Base-by-base conservation (phyloP, 805 yeast genomes). In the Clavispora fructus region DNA sequence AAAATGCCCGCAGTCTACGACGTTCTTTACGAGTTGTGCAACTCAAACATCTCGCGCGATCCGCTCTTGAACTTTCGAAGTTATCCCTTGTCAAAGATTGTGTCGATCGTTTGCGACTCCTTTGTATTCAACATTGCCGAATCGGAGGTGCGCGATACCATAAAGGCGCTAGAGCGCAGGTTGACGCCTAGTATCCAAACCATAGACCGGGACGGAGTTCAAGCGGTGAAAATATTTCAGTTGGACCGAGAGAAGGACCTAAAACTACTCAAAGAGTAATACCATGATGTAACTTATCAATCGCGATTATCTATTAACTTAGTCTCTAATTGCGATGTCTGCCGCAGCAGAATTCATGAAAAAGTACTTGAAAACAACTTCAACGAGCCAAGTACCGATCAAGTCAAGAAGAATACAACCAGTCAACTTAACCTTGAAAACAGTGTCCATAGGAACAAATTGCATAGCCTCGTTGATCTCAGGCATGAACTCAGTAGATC, bases 401-500 rank as follows among this genome's bases (percentile, higher is more conserved):
- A 88, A 81, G 68, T 94, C 99, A 32, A 85, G 63, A 35, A 87
- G 51, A 71, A 94, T 80, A 35, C 89, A 75, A 1, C 71, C 57
- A 2, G 96, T 87, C 61, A 94, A 77, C 65, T 87, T 85, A 52
- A 77, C 54, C 69, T 90, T 91, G 80, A 94, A 94, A 14, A 66
- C 60, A 25, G 67, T 61, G 31, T 73, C 67, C 97, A 94, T 90
- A 55, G 88, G 88, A 41, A 94, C 99, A 65, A 94, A 87, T 63
- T 85, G 82, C 83, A 94, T 82, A 13, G 88, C 88, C 63, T 87
- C 92, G 64, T 94, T 94, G 61, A 94, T 68, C 71, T 94, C 99
- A 30, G 98, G 98, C 59, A 91, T 64, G 60, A 92, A 85, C 67
- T 94, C 99, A 23, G 98, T 90, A 6, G 97, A 83, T 13, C 98